These are phyloP conservation scores for Conticribra guillardii DNA, from an alignment of 108 stramenopile species.

Conservation along the genomic window DNA sequence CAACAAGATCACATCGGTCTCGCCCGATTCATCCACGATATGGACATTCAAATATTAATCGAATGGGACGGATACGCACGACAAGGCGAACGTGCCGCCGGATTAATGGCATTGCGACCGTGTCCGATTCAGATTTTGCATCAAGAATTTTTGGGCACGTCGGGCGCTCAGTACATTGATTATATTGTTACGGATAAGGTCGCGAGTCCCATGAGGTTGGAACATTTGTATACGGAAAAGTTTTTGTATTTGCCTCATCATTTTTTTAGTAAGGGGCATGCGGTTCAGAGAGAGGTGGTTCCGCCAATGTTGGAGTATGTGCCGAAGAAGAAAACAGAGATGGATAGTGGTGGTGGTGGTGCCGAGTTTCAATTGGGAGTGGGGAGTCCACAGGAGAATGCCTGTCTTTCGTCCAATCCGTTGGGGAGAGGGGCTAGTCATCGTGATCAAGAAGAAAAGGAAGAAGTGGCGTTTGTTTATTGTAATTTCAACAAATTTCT, in stretches of 20 bases:
- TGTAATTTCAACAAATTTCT: conserved; percentile 90
- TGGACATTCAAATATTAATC: conserved; percentile 77
- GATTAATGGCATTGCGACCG: conserved; percentile 79
- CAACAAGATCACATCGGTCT: conserved; percentile 68
- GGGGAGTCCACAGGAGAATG: conserved; percentile 80
- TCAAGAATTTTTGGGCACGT: conserved; percentile 86
- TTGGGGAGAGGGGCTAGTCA: conserved; percentile 37
- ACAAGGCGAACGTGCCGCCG: conserved; percentile 83
- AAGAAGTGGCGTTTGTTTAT: conserved; percentile 68
- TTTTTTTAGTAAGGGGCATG: conserved; percentile 88
- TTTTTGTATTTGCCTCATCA: conserved; percentile 85
- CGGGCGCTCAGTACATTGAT: conserved; percentile 82
- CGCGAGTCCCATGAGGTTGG: conserved; percentile 53
- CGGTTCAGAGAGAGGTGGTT: conserved; percentile 69
- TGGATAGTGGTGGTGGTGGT: neutral
- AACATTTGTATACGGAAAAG: conserved; percentile 78
- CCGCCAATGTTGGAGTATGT: conserved; percentile 63
- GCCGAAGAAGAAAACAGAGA: conserved; percentile 45
- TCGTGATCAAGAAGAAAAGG: no score
- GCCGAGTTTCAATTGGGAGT: conserved; percentile 63
- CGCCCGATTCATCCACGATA: conserved; percentile 72
- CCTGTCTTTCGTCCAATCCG: conserved; percentile 55
- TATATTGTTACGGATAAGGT: conserved; percentile 81
- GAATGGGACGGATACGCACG: conserved; percentile 90
- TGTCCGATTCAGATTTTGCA: conserved; percentile 85